Base-by-base conservation (phyloP, 108 stramenopile genomes). In the Nitzschia sp. region DNA sequence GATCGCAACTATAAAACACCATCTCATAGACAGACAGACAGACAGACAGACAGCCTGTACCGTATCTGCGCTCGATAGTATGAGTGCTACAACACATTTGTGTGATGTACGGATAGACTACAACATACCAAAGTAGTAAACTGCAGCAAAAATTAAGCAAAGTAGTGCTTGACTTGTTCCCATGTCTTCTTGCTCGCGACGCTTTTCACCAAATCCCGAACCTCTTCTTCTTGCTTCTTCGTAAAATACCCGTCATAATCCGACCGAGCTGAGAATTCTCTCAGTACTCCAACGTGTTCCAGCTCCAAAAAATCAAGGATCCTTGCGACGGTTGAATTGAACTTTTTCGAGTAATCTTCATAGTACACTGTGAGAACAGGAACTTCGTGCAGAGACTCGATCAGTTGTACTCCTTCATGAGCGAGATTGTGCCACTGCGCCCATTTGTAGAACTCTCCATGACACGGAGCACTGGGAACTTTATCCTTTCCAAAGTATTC, bases 391-490 rank as follows among this genome's bases (percentile, higher is more conserved):
- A 41, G 21, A 13, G 23, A 33, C 0, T 63, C 53, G 19, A 77
- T 41, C 35, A 84, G 57, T 45, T 80, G 71, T 15, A 56, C 19
- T 15, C 34, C 17, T 19, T 72, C 41, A 34, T 87, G 77, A 29
- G 83, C 85, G 35, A 85, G 78, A 60, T 91, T 91, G 70, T 94
- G 93, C 93, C 93, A 94, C 50, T 91, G 88, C 19, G 86, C 65
- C 56, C 84, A 94, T 35, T 84, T 76, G 71, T 78, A 86, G 29
- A 91, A 86, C 50, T 94, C 93, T 0, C 79, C 75, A 57, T 85
- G 83, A 58, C 90, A 94, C 0, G 93, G 90, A 5, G 89, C 73
- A 21, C 55, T 58, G 27, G 71, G 63, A 22, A 64, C 64, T 1
- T 77, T 66, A 11, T 59, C 71, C 17, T 48, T 13, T 17, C 76